Evolutionary conservation across 2,329 filamentous ascomycete species (phyloP), one percentile per base, ranked within the genome.

Genomic region (Orbilia quercus): DNA sequence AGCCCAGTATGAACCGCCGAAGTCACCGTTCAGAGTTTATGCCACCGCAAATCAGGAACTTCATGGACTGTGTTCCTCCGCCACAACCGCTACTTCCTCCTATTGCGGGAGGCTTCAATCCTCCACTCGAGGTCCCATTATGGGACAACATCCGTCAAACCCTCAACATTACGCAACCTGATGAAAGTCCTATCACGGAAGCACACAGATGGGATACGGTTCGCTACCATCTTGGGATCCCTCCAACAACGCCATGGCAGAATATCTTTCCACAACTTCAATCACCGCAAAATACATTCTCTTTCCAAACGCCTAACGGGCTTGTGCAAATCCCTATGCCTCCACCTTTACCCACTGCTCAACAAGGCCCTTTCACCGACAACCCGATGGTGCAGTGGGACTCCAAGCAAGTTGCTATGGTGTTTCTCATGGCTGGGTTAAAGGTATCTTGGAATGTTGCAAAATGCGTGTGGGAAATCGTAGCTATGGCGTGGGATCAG

Each of bases 381-480:
- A 57, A 23, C 14, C 66, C 66, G 0, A 54, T 48, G 57, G 38
- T 31, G 5, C 47, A 63, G 14, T 62, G 53, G 47, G 57, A 71
- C 25, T 31, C 31, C 20, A 71, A 63, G 18, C 18, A 55, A 7
- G 42, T 57, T 7, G 66, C 57, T 2, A 58, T 28, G 1, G 25
- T 51, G 1, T 42, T 62, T 12, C 7, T 71, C 0, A 20, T 71
- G 0, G 40, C 66, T 2, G 66, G 66, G 1, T 25, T 71, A 22
- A 63, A 71, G 23, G 22, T 71, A 20, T 25, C 50, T 18, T 71
- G 50, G 57, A 71, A 71, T 12, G 50, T 57, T 5, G 57, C 57
- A 20, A 51, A 58, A 6, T 51, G 48, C 5, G 57, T 62, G 42
- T 71, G 66, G 66, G 50, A 71, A 25, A 28, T 55, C 7, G 28